These are phyloP conservation scores for Arabidopsis hybrid DNA, from an alignment of 441 rosid genomes.

Conservation along the genomic window DNA sequence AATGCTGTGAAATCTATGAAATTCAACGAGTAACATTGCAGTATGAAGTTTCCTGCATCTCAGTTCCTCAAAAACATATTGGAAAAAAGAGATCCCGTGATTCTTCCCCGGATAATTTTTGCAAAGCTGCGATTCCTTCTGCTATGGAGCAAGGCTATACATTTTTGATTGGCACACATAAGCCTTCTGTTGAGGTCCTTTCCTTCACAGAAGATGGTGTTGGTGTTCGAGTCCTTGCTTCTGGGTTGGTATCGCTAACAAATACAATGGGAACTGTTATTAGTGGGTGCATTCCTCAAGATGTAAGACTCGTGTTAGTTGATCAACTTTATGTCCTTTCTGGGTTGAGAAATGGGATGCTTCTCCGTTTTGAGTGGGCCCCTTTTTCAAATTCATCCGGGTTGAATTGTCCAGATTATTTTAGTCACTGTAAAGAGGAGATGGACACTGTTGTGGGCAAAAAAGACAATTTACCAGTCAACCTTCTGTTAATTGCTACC, in stretches of 20 bases:
- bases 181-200: conserved; percentile 94
- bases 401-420: conserved; percentile 40
- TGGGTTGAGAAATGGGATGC: conserved; percentile 99
- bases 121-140: conserved; percentile 56
- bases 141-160: conserved; percentile 70
- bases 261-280: conserved; percentile 75
- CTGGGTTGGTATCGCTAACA: conserved; percentile 73
- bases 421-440: conserved; percentile 48
- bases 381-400: conserved; percentile 53
- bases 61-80: conserved; percentile 72
- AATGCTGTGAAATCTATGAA: conserved; percentile 76
- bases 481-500: conserved; percentile 84
- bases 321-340: conserved; percentile 86
- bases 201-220: conserved; percentile 63
- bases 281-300: conserved; percentile 95
- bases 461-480: conserved; percentile 55
- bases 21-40: conserved; percentile 78
- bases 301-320: conserved; percentile 91
- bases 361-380: conserved; percentile 98
- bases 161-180: conserved; percentile 94
- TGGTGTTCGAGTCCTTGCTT: conserved; percentile 85
- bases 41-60: conserved; percentile 91
- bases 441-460: conserved; percentile 43
- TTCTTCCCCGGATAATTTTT: conserved; percentile 47
- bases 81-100: conserved; percentile 50